Evolutionary conservation across 148 eudicot genomes (phyloP), one percentile per base, ranked within the genome.

Genomic region (Rhododendron williamsianum): DNA sequence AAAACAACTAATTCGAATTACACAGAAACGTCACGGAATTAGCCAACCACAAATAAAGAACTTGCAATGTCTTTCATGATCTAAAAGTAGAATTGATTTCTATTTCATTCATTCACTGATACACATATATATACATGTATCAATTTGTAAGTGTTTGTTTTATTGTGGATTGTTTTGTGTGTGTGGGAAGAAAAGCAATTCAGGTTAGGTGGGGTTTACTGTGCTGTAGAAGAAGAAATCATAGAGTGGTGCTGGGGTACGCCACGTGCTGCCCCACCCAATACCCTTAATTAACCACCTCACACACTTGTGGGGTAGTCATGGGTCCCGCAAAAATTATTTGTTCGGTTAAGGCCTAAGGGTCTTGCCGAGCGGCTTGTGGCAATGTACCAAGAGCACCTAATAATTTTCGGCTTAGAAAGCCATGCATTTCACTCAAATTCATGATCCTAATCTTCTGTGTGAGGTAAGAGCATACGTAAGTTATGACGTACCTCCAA

Each of bases 391-490:
- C 58, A 13, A 52, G 58, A 54, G 21, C 60, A 15, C 21, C 21
- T 54, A 54, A 54, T 52, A 13, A 4, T 54, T 54, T 15, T 54
- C 21, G 51, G 49, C 2, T 7, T 41, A 76, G 51, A 76, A 76
- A 51, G 49, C 43, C 43, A 0, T 38, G 41, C 80, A 41, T 76
- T 76, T 76, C 6, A 38, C 49, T 76, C 80, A 76, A 43, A 45
- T 82, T 67, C 56, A 67, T 82, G 58, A 69, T 82, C 45, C 43
- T 63, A n/a, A 33, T 82, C 73, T 63, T 36, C 6, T n/a, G 76
- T 38, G 35, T 63, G 76, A 36, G 46, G 45, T 36, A 77, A 8
- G 51, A 9, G 21, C 49, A 76, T 6, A 76, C 19, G 21, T 76
- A 43, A n/a, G 51, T 21, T 9, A 6, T 38, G 49, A 76, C 3